Evolutionary conservation across 225 moss, liverwort and hornwort species (phyloP).

Genomic region (Sphagnum contortum): DNA sequence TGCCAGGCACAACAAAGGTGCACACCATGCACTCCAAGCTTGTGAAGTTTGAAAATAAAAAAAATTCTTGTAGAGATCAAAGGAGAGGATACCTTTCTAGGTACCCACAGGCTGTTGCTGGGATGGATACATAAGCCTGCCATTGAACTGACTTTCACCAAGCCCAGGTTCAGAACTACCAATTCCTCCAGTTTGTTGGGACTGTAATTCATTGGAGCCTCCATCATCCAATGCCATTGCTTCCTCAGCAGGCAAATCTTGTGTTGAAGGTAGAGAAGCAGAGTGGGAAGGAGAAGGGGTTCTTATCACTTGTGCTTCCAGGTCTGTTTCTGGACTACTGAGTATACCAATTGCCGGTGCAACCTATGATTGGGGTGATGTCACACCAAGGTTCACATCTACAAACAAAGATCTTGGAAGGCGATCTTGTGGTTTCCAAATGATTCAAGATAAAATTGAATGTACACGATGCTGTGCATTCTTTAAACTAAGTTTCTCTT

Average conservation of each 20-base stretch:
- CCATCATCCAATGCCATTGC: conserved; percentile 21
- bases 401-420: conserved; percentile 22
- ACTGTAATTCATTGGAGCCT: conserved; percentile 1
- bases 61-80: too few species aligned
- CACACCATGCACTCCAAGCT: conserved; percentile 58
- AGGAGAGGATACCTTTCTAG: too few species aligned
- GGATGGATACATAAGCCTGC: too few species aligned
- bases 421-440: conserved; percentile 36
- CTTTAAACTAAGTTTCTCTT: too few species aligned
- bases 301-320: conserved; percentile 23
- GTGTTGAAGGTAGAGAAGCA: conserved; percentile 14
- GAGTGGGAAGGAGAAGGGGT: conserved; percentile 24
- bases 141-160: too few species aligned
- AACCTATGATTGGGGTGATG: conserved; percentile 18
- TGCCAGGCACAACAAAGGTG: conserved; percentile 90
- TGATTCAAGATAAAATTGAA: too few species aligned
- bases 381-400: conserved; percentile 29
- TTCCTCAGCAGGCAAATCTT: conserved; percentile 30
- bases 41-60: too few species aligned
- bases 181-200: conserved; percentile 27
- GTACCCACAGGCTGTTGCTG: too few species aligned
- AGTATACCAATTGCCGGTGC: conserved; percentile 2
- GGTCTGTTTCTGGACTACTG: conserved; percentile 30
- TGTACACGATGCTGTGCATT: too few species aligned
- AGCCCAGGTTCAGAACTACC: too few species aligned